Percentiles rank a stretch among this genome's conserved stretches.
These are phyloP conservation scores for Sisymbrium altissimum DNA, from an alignment of 345 rosid species.

Conservation along the genomic window DNA sequence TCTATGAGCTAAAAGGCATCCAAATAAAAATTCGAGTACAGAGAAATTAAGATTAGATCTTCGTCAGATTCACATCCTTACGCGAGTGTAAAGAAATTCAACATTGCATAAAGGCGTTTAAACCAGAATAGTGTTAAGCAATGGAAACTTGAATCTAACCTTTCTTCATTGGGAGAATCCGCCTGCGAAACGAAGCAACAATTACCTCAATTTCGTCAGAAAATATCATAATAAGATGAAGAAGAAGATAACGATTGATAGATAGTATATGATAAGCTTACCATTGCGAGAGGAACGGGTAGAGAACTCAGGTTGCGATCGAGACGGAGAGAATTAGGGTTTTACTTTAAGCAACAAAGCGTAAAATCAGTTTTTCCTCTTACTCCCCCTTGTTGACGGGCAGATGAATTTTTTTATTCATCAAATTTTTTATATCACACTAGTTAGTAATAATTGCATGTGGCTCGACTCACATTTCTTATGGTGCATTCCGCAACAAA, in stretches of 20 bases:
- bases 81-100: conserved; percentile 1
- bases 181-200: conserved; percentile 46
- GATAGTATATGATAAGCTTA: background rate
- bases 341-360: conserved; percentile 15
- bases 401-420: background rate
- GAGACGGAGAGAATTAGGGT: conserved; percentile 27
- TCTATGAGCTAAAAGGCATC: background rate
- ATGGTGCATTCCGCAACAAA: background rate
- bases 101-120: background rate
- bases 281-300: conserved; percentile 25
- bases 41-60: background rate
- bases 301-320: conserved; percentile 6
- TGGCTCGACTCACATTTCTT: conserved; percentile 16
- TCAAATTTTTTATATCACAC: background rate
- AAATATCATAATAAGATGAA: background rate
- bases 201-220: background rate
- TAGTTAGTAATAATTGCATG: background rate
- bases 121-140: background rate
- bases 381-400: conserved; percentile 13
- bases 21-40: background rate
- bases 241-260: background rate
- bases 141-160: conserved; percentile 39
- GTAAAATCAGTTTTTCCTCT: background rate
- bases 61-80: conserved; percentile 8
- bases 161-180: conserved; percentile 59